Evolutionary conservation across 163 green algal genomes (phyloP), one percentile per base, ranked within the genome.

Genomic region (Scenedesmus sp.): DNA sequence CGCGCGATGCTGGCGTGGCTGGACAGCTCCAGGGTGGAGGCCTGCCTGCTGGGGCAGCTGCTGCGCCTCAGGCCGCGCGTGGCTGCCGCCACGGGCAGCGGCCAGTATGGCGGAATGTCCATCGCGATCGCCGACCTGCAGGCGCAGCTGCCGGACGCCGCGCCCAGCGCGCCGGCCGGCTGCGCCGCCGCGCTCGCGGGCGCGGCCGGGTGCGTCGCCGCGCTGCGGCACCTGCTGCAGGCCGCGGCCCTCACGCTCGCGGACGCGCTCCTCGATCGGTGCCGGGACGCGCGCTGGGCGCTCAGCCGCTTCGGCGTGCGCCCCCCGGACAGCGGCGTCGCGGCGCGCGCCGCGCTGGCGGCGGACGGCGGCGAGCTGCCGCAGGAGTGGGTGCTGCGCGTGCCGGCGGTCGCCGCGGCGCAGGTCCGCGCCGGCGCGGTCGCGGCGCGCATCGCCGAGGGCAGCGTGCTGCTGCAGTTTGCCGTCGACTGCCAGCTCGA

Each of bases 391-490:
- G 85, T 86, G 47, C 78, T 89, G 64, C 70, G 88, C n/a, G 82
- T 89, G 22, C 36, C 54, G 0, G 26, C 64, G 2, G 65, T 86
- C 2, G 75, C 70, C 33, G 82, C 77, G 9, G 60, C 82, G 3
- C 70, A 86, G 82, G 70, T 87, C 5, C 84, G 81, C 0, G 51
- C 70, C 22, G 85, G 85, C 4, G 75, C 70, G 22, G n/a, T 89
- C n/a, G 75, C 82, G 4, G 82, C 84, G 79, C 70, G 85, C 7
- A 78, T 89, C 1, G 64, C 70, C 6, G 34, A 39, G 0, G 85
- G 88, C 58, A 82, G 85, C 0, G 85, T 87, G 6, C 85, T 86
- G 82, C 70, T 89, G 65, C 81, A 89, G 75, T 89, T 88, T 50
- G 82, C 78, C 22, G 79, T 85, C 18, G 85, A 89, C 71, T 57